Evolutionary conservation across 768 basidiomycete genomes (phyloP), one percentile per base, ranked within the genome.

Genomic region (Tylopilus vinaceipallidus): DNA sequence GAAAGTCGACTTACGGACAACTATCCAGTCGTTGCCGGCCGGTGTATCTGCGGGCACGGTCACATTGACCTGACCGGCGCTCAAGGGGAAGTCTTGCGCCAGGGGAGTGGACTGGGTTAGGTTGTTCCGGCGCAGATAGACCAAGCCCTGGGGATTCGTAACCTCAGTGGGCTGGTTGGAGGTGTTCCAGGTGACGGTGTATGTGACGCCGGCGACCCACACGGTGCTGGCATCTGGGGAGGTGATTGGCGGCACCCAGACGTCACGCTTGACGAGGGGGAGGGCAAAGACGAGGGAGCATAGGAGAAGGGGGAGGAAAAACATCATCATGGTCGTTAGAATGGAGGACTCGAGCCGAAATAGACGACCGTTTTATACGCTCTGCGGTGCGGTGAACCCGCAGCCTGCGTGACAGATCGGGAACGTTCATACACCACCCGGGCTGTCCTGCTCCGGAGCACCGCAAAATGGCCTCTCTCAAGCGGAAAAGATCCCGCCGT

Each of bases 111-210:
- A 23, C 17, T 68, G 55, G 4, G 72, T 71, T 7, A 58, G 39
- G 16, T 45, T 50, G 5, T 60, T 66, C 27, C 68, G 65, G 42
- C 78, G 71, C 30, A 82, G 70, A 42, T 70, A 64, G 45, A 82
- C 70, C 47, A 41, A 23, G 27, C 80, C 80, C 3, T 49, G 27
- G 34, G 60, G 58, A 58, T 81, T 81, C 19, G 80, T 81, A 54
- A 82, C 76, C 48, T 80, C 60, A 4, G 50, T 47, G 0, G 80
- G 80, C 24, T 69, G 48, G 45, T 62, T 54, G 17, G 75, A 69
- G 7, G 62, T 68, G 51, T 79, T 64, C 80, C 80, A 82, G 34
- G 69, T 71, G 50, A 82, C 77, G 42, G 61, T 68, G 49, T 71
- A 72, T 5, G 50, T 62, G 16, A 59, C 23, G 5, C 78, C 77